A percentile compares a stretch with the other conserved stretches of the same genome.
Evolutionary conservation across 192 early-diverging fungal species (phyloP).

Genomic region (Piromyces finnis): DNA sequence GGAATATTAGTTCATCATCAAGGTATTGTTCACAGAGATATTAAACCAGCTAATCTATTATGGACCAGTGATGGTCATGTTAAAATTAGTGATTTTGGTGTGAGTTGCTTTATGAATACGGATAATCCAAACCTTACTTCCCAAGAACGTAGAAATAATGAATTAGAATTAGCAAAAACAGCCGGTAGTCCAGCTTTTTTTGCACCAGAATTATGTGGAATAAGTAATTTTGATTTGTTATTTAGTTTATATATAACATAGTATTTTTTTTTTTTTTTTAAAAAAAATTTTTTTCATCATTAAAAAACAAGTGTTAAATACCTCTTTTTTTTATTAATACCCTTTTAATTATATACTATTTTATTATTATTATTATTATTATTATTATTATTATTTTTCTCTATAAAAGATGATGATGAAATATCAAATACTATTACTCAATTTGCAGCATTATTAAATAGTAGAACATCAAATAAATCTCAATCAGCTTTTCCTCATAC

Average conservation of each 20-base stretch:
- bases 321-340: too few relatives aligned
- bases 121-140: background rate
- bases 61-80: conserved; percentile 51
- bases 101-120: conserved; percentile 54
- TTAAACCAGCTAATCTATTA: conserved; percentile 94
- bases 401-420: background rate
- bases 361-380: too few relatives aligned
- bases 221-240: conserved; percentile 3
- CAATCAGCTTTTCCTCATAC: background rate
- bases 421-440: background rate
- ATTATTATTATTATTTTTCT: too few relatives aligned
- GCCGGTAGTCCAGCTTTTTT: conserved; percentile 95
- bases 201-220: conserved; percentile 88
- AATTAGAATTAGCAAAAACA: conserved; percentile 81
- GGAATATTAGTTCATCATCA: conserved; percentile 71
- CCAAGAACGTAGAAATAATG: conserved; percentile 15
- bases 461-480: background rate
- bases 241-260: too few relatives aligned
- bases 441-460: background rate
- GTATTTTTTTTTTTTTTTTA: too few relatives aligned
- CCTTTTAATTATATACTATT: too few relatives aligned
- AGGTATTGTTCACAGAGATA: conserved; percentile 92
- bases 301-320: too few relatives aligned
- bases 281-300: too few relatives aligned
- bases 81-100: conserved; percentile 99